These are phyloP conservation scores for Dactylis glomerata DNA, from an alignment of 176 grass and related monocot genomes.

Conservation along the genomic window DNA sequence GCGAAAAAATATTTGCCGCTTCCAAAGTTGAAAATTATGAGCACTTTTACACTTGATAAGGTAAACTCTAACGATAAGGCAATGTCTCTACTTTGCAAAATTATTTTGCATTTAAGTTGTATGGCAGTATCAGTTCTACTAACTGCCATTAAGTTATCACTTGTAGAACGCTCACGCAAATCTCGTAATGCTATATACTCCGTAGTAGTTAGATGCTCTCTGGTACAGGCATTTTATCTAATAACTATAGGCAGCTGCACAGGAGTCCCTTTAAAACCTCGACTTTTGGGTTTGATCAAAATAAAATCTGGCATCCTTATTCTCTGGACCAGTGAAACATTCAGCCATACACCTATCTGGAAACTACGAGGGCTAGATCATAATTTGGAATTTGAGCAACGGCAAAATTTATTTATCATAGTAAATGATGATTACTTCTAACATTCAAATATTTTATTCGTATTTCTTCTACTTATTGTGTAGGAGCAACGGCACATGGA, in stretches of 20 bases:
- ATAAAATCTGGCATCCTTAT: background rate
- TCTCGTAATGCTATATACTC: background rate
- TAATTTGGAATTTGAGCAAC: background rate
- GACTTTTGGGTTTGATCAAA: background rate
- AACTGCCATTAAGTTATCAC: background rate
- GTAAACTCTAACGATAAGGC: background rate
- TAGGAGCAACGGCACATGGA: background rate
- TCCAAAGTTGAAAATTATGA: background rate
- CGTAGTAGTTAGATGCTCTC: background rate
- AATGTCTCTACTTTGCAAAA: background rate
- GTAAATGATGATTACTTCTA: background rate
- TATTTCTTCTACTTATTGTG: background rate
- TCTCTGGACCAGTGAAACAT: background rate
- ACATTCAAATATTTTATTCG: background rate
- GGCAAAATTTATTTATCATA: background rate
- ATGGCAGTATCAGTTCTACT: background rate
- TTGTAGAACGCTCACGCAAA: background rate
- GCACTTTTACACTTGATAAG: background rate
- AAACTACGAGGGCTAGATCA: too few relatives aligned
- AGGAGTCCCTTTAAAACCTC: background rate
- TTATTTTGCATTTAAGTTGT: background rate
- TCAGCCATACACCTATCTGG: background rate
- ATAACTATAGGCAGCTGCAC: background rate
- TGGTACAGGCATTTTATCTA: background rate
- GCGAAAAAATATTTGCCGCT: background rate